Conservation (phyloP, 2,329 filamentous ascomycete species). For the Endoconidiophora polonica region DNA sequence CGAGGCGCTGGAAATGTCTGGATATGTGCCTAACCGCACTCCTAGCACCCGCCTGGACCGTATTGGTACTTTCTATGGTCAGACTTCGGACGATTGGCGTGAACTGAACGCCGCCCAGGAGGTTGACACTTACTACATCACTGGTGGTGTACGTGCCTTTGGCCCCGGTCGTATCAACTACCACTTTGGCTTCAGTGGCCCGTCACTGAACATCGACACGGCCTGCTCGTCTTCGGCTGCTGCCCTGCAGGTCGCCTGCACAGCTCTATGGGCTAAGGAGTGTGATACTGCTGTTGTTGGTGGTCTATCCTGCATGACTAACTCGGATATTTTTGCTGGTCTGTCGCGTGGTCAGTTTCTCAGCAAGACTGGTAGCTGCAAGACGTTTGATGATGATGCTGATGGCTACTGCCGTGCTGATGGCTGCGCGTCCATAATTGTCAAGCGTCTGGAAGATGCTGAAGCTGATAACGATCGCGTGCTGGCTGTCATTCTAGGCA, state of each 20-base stretch:
- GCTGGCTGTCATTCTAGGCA: conserved; percentile 58
- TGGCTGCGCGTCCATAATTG: conserved; percentile 53
- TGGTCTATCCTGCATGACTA: conserved; percentile 62
- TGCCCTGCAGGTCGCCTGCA: conserved; percentile 53
- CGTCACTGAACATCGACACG: conserved; percentile 57
- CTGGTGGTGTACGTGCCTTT: conserved; percentile 34
- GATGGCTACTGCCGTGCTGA: conserved; percentile 75
- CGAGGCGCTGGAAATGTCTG: conserved; percentile 63
- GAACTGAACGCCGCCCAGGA: conserved; percentile 61
- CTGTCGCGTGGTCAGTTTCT: conserved; percentile 63
- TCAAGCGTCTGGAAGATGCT: conserved; percentile 69
- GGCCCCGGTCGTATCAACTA: conserved; percentile 52
- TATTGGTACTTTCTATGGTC: conserved; percentile 60
- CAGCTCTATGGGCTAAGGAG: conserved; percentile 56
- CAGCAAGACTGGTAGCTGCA: conserved; percentile 59
- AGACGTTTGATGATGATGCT: conserved; percentile 65
- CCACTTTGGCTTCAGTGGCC: conserved; percentile 60
- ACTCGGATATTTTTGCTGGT: conserved; percentile 64
- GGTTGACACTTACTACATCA: conserved; percentile 38
- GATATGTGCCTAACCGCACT: conserved; percentile 50
- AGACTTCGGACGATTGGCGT: conserved; percentile 63
- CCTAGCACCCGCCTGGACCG: conserved; percentile 41
- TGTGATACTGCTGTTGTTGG: conserved; percentile 70
- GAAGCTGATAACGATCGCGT: conserved; percentile 59
- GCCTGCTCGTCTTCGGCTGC: conserved; percentile 61